Percentiles rank a stretch among this genome's conserved stretches.
phyloP scores from a whole-genome alignment of 306 rosid species.

The Quercus variabilis region DNA sequence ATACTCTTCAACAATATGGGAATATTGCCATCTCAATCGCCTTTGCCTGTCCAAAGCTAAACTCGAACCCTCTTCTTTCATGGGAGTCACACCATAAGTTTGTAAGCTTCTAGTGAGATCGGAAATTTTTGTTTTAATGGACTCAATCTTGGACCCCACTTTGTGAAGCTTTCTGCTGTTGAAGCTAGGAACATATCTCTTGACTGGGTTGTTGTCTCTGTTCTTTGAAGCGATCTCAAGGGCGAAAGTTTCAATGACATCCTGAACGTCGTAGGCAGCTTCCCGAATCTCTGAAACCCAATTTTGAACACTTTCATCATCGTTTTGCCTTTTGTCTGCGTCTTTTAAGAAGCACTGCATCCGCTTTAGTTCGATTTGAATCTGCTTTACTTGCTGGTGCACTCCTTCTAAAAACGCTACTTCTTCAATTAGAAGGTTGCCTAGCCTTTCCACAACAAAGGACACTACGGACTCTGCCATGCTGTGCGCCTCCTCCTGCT shows the following conservation, averaged over 20 bases:
- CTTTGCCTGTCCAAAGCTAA: conserved; percentile 18
- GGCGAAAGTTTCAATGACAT: conserved; percentile 43
- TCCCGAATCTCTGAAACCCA: conserved; percentile 40
- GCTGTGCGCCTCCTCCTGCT: not conserved
- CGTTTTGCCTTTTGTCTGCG: conserved; percentile 36
- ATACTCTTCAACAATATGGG: conserved; percentile 42
- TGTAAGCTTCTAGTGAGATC: conserved; percentile 30
- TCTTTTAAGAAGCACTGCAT: conserved; percentile 48
- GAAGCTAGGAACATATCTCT: not conserved
- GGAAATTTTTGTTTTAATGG: conserved; percentile 24
- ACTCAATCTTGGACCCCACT: conserved; percentile 21
- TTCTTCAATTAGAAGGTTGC: conserved; percentile 28
- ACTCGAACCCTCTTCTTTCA: conserved; percentile 16
- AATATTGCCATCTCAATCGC: conserved; percentile 38
- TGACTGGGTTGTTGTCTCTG: conserved; percentile 9
- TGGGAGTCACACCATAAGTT: conserved; percentile 29
- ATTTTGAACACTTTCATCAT: conserved; percentile 28
- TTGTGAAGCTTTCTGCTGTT: conserved; percentile 11
- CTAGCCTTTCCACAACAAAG: conserved; percentile 35
- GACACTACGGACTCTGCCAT: conserved; percentile 43
- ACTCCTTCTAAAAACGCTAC: conserved; percentile 34
- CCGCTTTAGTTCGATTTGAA: conserved; percentile 35
- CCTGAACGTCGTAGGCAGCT: conserved; percentile 44
- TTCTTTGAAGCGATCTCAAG: conserved; percentile 16
- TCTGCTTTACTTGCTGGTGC: conserved; percentile 2